Conservation (phyloP, 2,329 filamentous ascomycete genomes). For the Aspergillus pseudonomiae region DNA sequence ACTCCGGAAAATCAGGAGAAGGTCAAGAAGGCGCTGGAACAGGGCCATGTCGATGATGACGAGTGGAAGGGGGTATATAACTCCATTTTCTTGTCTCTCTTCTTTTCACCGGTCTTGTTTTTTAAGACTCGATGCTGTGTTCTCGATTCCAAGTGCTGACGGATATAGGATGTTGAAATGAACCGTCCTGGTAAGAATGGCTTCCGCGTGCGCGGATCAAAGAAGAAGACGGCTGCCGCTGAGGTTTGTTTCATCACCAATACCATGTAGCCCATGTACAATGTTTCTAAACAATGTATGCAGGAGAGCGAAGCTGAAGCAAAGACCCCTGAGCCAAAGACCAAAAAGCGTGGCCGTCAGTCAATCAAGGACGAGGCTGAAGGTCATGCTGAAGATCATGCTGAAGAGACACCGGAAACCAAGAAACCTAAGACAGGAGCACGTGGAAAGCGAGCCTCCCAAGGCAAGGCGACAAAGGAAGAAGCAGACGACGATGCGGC, state of each 20-base stretch:
- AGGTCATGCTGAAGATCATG: conserved; percentile 15
- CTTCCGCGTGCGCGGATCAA: conserved; percentile 54
- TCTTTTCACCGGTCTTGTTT: neutral
- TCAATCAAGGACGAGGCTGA: conserved; percentile 17
- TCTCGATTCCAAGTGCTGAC: conserved; percentile 9
- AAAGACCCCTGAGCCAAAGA: conserved; percentile 16
- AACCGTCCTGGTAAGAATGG: conserved; percentile 70
- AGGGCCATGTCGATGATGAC: conserved; percentile 80
- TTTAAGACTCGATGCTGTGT: neutral
- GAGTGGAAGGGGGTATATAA: conserved; percentile 83
- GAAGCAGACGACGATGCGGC: conserved; percentile 13
- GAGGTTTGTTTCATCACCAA: conserved; percentile 22
- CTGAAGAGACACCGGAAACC: conserved; percentile 20
- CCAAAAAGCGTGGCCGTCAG: conserved; percentile 23
- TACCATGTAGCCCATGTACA: neutral
- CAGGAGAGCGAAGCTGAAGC: conserved; percentile 20
- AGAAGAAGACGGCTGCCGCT: conserved; percentile 37
- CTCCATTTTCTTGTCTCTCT: neutral
- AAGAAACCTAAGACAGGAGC: conserved; percentile 20
- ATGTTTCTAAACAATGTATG: conserved; percentile 3
- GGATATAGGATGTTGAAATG: conserved; percentile 68
- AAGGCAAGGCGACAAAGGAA: conserved; percentile 2
- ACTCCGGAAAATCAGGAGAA: conserved; percentile 71
- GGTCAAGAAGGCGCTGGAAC: conserved; percentile 69
- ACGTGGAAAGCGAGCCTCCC: conserved; percentile 17